A percentile compares a stretch with the other conserved stretches of the same genome.
phyloP scores from a whole-genome alignment of 345 rosid species.

The Capsella bursapastoris region DNA sequence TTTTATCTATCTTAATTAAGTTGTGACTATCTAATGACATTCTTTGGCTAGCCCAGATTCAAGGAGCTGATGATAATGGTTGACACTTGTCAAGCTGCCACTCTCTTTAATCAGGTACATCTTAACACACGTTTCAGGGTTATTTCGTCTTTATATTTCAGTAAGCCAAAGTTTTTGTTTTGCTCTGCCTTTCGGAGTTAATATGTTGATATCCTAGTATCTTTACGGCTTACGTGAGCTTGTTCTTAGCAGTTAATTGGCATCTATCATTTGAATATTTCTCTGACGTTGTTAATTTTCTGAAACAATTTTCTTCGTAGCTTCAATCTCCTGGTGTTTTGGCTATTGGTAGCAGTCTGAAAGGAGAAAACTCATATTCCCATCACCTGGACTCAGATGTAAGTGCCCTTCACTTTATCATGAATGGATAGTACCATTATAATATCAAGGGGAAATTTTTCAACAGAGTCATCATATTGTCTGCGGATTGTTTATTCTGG shows the following conservation, averaged over 20 bases:
- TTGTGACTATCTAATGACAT: slow-evolving; percentile 38
- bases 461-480: slow-evolving; percentile 9
- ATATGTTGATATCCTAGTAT: neutral
- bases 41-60: slow-evolving; percentile 59
- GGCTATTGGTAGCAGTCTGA: slow-evolving; percentile 96
- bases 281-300: slow-evolving; percentile 21
- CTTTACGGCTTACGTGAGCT: slow-evolving; percentile 6
- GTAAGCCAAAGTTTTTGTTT: neutral
- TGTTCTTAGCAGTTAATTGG: slow-evolving; percentile 10
- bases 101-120: slow-evolving; percentile 90
- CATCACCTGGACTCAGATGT: slow-evolving; percentile 98
- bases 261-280: too few species aligned
- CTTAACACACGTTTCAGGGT: slow-evolving; percentile 14
- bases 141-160: neutral
- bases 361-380: slow-evolving; percentile 98
- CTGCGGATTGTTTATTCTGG: slow-evolving; percentile 24
- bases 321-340: slow-evolving; percentile 95
- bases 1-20: slow-evolving; percentile 7
- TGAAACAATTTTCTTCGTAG: slow-evolving; percentile 45
- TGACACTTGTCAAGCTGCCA: slow-evolving; percentile 99
- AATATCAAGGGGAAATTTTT: neutral
- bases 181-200: slow-evolving; percentile 27
- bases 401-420: slow-evolving; percentile 44
- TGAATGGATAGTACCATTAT: slow-evolving; percentile 7
- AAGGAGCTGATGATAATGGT: slow-evolving; percentile 98